phyloP scores from a whole-genome alignment of 2,329 filamentous ascomycete genomes.

The Stachybotrys elegans region DNA sequence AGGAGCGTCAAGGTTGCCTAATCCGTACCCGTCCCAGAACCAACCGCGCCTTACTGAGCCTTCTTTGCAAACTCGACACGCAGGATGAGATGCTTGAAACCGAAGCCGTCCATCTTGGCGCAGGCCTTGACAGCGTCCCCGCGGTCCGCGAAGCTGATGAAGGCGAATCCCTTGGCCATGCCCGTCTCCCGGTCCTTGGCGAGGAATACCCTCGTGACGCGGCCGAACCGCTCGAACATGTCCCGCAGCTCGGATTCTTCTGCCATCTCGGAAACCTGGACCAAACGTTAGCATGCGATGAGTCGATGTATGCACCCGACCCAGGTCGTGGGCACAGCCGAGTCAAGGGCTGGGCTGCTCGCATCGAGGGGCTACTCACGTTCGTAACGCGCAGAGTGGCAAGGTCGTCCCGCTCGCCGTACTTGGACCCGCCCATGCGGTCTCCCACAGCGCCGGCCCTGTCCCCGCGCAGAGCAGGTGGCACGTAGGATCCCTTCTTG shows the following conservation, averaged over 20 bases:
- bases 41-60: slow-evolving; percentile 35
- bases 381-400: slow-evolving; percentile 97
- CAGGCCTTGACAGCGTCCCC: slow-evolving; percentile 86
- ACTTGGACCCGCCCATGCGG: slow-evolving; percentile 78
- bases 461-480: slow-evolving; percentile 80
- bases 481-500: slow-evolving; percentile 84
- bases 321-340: background rate
- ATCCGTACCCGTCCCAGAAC: background rate
- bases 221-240: slow-evolving; percentile 96
- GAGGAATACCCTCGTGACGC: slow-evolving; percentile 94
- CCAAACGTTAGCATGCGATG: slow-evolving; percentile 20
- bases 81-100: slow-evolving; percentile 83
- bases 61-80: slow-evolving; percentile 86
- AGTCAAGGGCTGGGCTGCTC: background rate
- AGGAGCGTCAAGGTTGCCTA: background rate
- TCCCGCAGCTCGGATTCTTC: slow-evolving; percentile 93
- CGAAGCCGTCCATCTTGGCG: slow-evolving; percentile 95
- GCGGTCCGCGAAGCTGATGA: slow-evolving; percentile 93
- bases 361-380: slow-evolving; percentile 55
- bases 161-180: slow-evolving; percentile 96
- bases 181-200: slow-evolving; percentile 97
- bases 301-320: no score
- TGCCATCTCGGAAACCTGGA: slow-evolving; percentile 88
- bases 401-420: slow-evolving; percentile 87
- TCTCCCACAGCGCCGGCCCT: slow-evolving; percentile 61